phyloP scores from a whole-genome alignment of 169 alveolate genomes.

The Amoebophrya sp. region DNA sequence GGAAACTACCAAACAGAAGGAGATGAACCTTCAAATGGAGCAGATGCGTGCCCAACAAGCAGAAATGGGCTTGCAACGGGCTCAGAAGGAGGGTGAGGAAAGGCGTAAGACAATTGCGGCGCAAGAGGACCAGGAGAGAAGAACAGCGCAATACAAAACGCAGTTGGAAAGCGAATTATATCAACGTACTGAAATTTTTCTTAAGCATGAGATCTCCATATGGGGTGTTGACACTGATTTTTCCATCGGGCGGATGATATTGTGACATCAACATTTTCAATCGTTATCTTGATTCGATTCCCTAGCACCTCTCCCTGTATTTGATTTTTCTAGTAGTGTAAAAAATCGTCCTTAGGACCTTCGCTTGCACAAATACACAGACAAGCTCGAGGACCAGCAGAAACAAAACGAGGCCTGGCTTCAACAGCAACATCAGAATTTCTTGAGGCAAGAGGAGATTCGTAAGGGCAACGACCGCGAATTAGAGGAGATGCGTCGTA shows the following conservation, averaged over 20 bases:
- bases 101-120: constrained; percentile 77
- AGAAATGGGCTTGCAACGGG: constrained; percentile 54
- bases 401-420: constrained; percentile 84
- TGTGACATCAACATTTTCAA: not conserved
- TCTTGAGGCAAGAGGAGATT: constrained; percentile 75
- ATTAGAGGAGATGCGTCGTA: constrained; percentile 53
- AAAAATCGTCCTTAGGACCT: no score
- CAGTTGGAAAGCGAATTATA: constrained; percentile 63
- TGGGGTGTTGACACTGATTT: not conserved
- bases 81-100: constrained; percentile 79
- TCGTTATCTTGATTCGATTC: no score
- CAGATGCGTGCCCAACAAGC: constrained; percentile 59
- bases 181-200: not conserved
- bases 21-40: constrained; percentile 76
- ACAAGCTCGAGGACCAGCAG: constrained; percentile 81
- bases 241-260: not conserved
- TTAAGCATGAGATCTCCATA: not conserved
- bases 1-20: constrained; percentile 89
- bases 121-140: constrained; percentile 85
- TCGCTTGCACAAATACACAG: no score
- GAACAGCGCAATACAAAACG: constrained; percentile 87
- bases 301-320: no score
- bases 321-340: no score
- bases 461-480: constrained; percentile 66
- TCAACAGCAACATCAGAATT: constrained; percentile 81